Evolutionary conservation across 208 protist species (phyloP), one percentile per base, ranked within the genome.

Genomic region (Trypanosoma mega): DNA sequence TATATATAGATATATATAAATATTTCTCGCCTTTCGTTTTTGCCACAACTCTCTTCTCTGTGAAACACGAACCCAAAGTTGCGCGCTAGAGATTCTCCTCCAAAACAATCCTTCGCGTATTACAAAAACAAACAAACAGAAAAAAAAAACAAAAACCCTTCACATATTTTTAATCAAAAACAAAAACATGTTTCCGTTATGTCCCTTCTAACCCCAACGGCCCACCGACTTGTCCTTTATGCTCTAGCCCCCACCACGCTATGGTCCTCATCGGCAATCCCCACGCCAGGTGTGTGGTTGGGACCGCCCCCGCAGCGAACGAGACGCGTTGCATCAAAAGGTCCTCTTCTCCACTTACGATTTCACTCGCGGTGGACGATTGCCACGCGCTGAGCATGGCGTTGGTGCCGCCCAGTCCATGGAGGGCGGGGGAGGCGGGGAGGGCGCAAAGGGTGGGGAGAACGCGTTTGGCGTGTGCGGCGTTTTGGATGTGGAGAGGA

Each of bases 401-500:
- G 8, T 26, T 50, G 31, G 37, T 26, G 7, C 29, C 54, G 9
- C 63, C 18, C 50, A 18, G 16, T 11, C 45, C 20, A 3, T 58
- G 59, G 41, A 53, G 37, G 3, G 59, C 68, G 23, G 61, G 24
- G 7, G 71, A 63, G 9, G 64, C 21, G 12, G 31, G 44, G 12
- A 90, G 65, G 9, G 82, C 70, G 0, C 72, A 73, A 39, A 93
- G 71, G 12, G 78, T 81, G 36, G 82, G 82, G 34, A 90, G 74
- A 54, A 78, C 36, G 37, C 81, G 86, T 45, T 46, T 47, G 16
- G 86, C 80, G 63, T 93, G 87, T 5, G 63, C 44, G 11, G 43
- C 56, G 59, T 59, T 89, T 39, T 86, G 77, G 36, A 93, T 85
- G 73, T 89, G 78, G 62, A 93, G 58, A 36, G 63, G 57, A 20